These are phyloP conservation scores for Botrytis fabae DNA, from an alignment of 2,329 filamentous ascomycete genomes.

Conservation along the genomic window DNA sequence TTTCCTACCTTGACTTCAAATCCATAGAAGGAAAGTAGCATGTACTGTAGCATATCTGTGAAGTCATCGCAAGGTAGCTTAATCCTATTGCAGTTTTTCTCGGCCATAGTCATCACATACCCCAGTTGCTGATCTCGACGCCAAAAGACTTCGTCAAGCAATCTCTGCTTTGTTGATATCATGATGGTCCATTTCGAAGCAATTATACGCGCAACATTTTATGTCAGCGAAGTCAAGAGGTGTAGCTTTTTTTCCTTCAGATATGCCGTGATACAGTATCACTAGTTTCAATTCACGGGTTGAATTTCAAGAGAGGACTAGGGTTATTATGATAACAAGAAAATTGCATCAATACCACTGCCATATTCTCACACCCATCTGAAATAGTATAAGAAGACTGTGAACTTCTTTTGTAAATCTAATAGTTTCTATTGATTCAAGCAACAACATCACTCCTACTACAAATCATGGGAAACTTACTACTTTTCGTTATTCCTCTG, in stretches of 20 bases:
- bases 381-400: not conserved
- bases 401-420: not conserved
- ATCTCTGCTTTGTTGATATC: not conserved
- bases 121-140: not conserved
- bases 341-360: not conserved
- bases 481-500: conserved; percentile 1
- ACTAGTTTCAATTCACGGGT: not conserved
- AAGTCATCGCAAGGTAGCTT: not conserved
- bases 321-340: not conserved
- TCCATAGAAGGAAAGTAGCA: not conserved
- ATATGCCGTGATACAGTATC: not conserved
- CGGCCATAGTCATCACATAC: not conserved
- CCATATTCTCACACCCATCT: not conserved
- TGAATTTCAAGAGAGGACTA: not conserved
- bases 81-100: not conserved
- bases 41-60: not conserved
- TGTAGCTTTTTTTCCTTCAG: not conserved
- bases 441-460: not conserved
- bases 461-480: not conserved
- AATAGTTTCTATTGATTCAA: not conserved
- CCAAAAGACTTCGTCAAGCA: not conserved
- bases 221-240: not conserved
- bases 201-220: not conserved
- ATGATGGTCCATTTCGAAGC: not conserved
- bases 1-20: not conserved